Conservation (phyloP, 441 rosid species). For the Populus hybrid region DNA sequence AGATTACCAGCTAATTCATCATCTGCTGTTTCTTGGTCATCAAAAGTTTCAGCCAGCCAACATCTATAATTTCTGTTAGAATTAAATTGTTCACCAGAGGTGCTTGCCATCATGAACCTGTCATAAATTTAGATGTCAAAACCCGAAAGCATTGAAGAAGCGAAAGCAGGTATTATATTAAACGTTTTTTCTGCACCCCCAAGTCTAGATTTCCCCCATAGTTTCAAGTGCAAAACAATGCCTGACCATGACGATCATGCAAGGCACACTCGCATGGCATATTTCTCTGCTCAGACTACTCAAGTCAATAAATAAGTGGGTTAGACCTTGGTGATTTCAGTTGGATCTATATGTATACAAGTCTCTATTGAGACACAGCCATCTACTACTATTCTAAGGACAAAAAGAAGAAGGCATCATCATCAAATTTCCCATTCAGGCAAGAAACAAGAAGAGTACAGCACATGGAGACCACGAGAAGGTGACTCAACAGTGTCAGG, state of each 20-base stretch:
- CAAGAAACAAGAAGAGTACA: background rate
- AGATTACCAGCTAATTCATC: conserved; percentile 33
- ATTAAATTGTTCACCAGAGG: conserved; percentile 26
- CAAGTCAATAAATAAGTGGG: background rate
- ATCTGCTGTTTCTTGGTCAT: conserved; percentile 32
- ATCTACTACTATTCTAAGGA: background rate
- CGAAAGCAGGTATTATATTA: too few species aligned
- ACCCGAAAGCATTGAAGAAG: background rate
- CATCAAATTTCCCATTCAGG: background rate
- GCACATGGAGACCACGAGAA: background rate
- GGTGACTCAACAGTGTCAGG: background rate
- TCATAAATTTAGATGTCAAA: conserved; percentile 4
- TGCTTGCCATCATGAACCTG: conserved; percentile 33
- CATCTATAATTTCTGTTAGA: conserved; percentile 27
- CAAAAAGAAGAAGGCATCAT: background rate
- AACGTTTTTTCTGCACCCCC: too few species aligned
- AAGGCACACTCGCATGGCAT: background rate
- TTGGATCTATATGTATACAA: background rate
- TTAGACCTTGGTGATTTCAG: background rate
- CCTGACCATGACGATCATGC: background rate
- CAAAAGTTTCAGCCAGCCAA: conserved; percentile 38
- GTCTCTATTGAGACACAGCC: background rate
- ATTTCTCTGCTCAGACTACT: background rate
- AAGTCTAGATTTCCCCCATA: too few species aligned
- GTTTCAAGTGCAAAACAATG: background rate